Evolutionary conservation across 768 basidiomycete genomes (phyloP).

Genomic region (Galerina marginata): DNA sequence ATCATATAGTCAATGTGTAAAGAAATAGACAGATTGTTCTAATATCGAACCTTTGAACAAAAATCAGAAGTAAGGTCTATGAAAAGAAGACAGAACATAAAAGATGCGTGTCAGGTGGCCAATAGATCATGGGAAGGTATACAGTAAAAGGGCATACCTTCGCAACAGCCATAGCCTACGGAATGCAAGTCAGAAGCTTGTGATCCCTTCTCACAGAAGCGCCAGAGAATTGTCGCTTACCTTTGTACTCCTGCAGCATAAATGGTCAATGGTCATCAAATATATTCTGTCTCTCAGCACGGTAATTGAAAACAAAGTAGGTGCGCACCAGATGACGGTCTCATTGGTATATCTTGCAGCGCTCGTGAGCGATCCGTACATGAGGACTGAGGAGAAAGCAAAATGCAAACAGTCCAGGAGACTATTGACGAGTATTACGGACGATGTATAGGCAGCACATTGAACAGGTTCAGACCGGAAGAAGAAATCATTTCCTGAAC

Average conservation of each 20-base stretch:
- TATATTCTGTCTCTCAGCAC: neutral
- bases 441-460: no score
- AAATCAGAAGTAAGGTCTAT: neutral
- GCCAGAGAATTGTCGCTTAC: no score
- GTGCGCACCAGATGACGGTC: neutral
- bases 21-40: neutral
- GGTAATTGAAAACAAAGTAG: neutral
- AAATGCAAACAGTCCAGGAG: neutral
- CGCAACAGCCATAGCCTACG: neutral
- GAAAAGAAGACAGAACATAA: neutral
- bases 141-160: neutral
- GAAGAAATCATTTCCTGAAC: neutral
- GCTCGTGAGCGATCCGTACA: conserved; percentile 4
- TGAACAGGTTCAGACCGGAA: neutral
- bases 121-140: no score
- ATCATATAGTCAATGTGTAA: neutral
- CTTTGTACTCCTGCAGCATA: no score
- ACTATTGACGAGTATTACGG: neutral
- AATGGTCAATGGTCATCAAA: neutral
- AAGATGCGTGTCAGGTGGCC: neutral
- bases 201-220: no score
- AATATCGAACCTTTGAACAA: conserved; percentile 1
- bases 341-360: neutral
- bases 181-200: no score
- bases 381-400: neutral